Conservation (phyloP, 2,329 filamentous ascomycete species). For the Paraconiothyrium brasiliense region DNA sequence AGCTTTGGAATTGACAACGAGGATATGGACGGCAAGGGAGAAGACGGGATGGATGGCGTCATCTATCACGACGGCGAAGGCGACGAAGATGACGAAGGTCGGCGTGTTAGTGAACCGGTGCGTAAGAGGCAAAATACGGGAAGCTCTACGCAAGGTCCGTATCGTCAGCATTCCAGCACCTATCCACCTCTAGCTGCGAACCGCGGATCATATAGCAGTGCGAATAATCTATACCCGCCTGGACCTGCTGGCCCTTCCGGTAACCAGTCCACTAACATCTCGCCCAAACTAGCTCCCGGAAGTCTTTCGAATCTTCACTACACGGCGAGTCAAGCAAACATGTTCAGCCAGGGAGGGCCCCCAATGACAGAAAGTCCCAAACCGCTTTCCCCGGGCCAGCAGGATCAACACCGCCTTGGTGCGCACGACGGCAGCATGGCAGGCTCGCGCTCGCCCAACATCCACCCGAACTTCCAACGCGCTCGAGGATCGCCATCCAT, state of each 20-base stretch:
- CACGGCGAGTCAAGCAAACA: constrained; percentile 56
- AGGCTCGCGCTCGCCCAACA: constrained; percentile 72
- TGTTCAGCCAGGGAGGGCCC: constrained; percentile 71
- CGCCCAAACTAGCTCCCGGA: constrained; percentile 49
- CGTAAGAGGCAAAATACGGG: constrained; percentile 73
- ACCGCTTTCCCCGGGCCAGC: constrained; percentile 74
- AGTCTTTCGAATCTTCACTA: constrained; percentile 49
- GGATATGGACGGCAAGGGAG: constrained; percentile 63
- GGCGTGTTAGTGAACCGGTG: constrained; percentile 75
- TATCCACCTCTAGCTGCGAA: constrained; percentile 73
- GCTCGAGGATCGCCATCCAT: constrained; percentile 65
- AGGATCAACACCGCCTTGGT: constrained; percentile 64
- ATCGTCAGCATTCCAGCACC: constrained; percentile 76
- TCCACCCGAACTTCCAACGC: constrained; percentile 70
- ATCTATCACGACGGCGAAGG: constrained; percentile 69
- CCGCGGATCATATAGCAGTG: constrained; percentile 35
- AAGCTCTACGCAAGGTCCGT: constrained; percentile 64
- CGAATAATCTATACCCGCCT: constrained; percentile 49
- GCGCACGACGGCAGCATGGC: constrained; percentile 56
- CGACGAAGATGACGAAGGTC: constrained; percentile 60
- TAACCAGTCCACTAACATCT: constrained; percentile 52
- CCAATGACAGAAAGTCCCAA: constrained; percentile 86
- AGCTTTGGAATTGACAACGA: constrained; percentile 87
- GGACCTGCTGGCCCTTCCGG: constrained; percentile 39
- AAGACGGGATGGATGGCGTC: constrained; percentile 71